These are phyloP conservation scores for Leptographium radiaticola DNA, from an alignment of 2,329 filamentous ascomycete genomes.

Conservation along the genomic window DNA sequence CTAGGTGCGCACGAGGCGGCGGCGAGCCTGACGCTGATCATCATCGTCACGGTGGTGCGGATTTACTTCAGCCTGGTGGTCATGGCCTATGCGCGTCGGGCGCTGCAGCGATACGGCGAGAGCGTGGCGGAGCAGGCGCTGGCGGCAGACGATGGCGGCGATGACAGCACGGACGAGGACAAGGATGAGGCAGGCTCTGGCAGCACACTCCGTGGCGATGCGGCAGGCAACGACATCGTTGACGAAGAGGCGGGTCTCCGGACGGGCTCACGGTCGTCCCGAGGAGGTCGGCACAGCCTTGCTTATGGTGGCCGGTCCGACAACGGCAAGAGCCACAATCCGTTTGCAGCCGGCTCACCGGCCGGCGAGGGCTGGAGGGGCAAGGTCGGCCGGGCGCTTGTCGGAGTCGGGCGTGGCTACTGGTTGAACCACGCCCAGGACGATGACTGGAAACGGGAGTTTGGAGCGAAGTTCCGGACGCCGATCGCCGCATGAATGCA, in stretches of 20 bases:
- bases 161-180: conserved; percentile 5
- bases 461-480: conserved; percentile 25
- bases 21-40: conserved; percentile 68
- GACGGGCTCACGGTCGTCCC: conserved; percentile 1
- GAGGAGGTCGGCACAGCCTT: conserved; percentile 6
- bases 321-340: conserved; percentile 29
- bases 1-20: conserved; percentile 41
- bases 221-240: conserved; percentile 29
- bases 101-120: conserved; percentile 57
- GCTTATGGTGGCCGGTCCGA: not conserved
- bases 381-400: conserved; percentile 65
- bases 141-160: conserved; percentile 31
- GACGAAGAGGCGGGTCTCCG: conserved; percentile 9
- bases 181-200: conserved; percentile 16
- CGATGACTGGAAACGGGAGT: conserved; percentile 54
- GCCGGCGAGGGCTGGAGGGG: conserved; percentile 71
- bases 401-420: conserved; percentile 60
- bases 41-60: conserved; percentile 58
- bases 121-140: conserved; percentile 3
- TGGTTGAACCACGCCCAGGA: conserved; percentile 59
- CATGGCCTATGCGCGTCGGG: conserved; percentile 68
- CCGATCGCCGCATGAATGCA: not conserved
- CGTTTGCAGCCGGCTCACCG: conserved; percentile 54
- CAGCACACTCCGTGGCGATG: conserved; percentile 17
- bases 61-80: conserved; percentile 77